Evolutionary conservation across 306 rosid genomes (phyloP), one percentile per base, ranked within the genome.

Genomic region (Vigna radiata): DNA sequence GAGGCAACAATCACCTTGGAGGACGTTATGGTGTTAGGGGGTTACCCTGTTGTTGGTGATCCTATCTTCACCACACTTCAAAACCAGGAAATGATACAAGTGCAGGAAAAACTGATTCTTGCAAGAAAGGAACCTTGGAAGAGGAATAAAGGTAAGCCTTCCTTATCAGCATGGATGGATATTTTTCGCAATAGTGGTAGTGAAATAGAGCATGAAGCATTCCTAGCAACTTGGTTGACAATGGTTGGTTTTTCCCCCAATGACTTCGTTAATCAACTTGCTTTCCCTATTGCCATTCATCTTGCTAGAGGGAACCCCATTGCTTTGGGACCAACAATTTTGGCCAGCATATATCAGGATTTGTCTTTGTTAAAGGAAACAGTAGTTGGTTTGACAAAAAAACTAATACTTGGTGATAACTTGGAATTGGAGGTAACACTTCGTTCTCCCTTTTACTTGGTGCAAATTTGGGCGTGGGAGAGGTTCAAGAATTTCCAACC

Each of bases 381-480:
- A 21, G 78, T 87, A 5, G 77, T 85, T 23, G 73, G 14, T 15
- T 39, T 80, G 68, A 8, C 39, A 5, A 54, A 33, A 17, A 2
- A 3, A 8, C 36, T 8, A 1, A 4, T 0, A 8, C 36, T 5
- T 18, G 46, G 23, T 53, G 41, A 23, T 46, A 7, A 10, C 11
- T 47, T 54, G 54, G 1, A 19, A 5, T 8, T 50, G 6, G 66
- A 76, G 8, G 66, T 81, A 25, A 17, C 4, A 11, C 63, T 90
- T 5, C 36, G 52, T 18, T 86, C 95, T 62, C 90, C 88, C 31
- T 79, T 85, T 79, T 82, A 85, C 27, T 77, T 88, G 55, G 89
- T 90, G 72, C 92, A 86, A 46, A 14, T 90, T 70, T 90, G 92
- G 95, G 86, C 52, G 9, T 88, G 86, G 92, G 95, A 90, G 78